Evolutionary conservation across 192 early-diverging fungal species (phyloP).

Genomic region (Cladochytrium replicatum): DNA sequence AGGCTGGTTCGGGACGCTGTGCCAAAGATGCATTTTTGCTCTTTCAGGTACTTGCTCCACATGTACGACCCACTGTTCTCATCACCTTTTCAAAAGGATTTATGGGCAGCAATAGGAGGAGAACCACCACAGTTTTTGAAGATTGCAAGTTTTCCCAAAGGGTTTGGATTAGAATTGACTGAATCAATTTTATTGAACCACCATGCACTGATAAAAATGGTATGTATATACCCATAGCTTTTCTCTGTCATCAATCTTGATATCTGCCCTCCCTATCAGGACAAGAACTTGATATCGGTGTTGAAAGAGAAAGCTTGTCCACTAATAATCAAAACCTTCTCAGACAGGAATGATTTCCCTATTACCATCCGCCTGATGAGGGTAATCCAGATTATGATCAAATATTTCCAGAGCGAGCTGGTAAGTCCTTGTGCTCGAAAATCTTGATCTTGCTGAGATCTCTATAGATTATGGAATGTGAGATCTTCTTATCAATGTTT

Average conservation of each 20-base stretch:
- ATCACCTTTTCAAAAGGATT: slow-evolving; percentile 38
- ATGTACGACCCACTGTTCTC: not conserved
- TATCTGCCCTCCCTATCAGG: too few species aligned
- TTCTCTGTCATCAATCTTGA: too few species aligned
- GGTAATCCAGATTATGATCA: slow-evolving; percentile 68
- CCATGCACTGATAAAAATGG: slow-evolving; percentile 60
- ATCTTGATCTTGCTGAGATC: too few species aligned
- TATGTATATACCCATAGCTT: too few species aligned
- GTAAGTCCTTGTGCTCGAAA: slow-evolving; percentile 17
- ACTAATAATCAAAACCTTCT: slow-evolving; percentile 82
- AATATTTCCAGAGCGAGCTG: slow-evolving; percentile 61
- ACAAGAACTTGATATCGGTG: too few species aligned
- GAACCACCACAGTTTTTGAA: slow-evolving; percentile 56
- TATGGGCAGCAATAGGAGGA: slow-evolving; percentile 67
- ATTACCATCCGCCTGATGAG: slow-evolving; percentile 73
- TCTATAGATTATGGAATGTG: slow-evolving; percentile 73
- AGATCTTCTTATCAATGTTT: slow-evolving; percentile 86
- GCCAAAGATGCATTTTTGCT: slow-evolving; percentile 84
- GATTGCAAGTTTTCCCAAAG: slow-evolving; percentile 40
- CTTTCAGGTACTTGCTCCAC: slow-evolving; percentile 64
- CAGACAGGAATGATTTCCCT: slow-evolving; percentile 78
- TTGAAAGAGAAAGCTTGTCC: slow-evolving; percentile 81
- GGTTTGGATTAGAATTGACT: slow-evolving; percentile 82
- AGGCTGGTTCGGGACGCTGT: too few species aligned
- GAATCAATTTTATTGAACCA: slow-evolving; percentile 81